These are phyloP conservation scores for Aspergillus uvarum DNA, from an alignment of 2,329 filamentous ascomycete species.

Conservation along the genomic window DNA sequence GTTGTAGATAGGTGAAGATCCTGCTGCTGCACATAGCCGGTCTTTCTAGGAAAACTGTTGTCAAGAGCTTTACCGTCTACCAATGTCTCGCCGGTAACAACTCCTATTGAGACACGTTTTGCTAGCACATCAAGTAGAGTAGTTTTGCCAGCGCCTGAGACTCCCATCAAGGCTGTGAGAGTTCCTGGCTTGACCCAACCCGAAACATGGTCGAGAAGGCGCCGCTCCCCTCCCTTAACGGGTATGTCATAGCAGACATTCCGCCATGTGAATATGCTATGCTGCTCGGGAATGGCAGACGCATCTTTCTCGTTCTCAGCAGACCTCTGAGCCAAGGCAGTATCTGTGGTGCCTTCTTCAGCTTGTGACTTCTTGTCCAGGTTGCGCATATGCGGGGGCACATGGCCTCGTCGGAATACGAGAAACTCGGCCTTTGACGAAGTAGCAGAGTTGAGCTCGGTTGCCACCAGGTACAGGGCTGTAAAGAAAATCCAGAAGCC, in stretches of 20 bases:
- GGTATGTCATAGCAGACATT: slow-evolving; percentile 57
- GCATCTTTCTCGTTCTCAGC: slow-evolving; percentile 17
- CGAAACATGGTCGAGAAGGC: slow-evolving; percentile 55
- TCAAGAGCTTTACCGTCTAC: slow-evolving; percentile 61
- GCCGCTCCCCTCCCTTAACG: slow-evolving; percentile 51
- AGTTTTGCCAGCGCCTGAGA: slow-evolving; percentile 63
- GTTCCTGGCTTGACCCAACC: slow-evolving; percentile 58
- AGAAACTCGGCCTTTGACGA: slow-evolving; percentile 67
- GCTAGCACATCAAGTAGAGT: slow-evolving; percentile 60
- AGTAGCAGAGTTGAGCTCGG: slow-evolving; percentile 64
- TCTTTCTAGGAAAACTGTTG: slow-evolving; percentile 62
- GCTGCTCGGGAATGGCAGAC: slow-evolving; percentile 34
- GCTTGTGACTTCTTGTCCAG: slow-evolving; percentile 24
- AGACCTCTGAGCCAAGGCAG: slow-evolving; percentile 12
- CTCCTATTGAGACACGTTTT: slow-evolving; percentile 59
- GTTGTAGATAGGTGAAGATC: slow-evolving; percentile 78
- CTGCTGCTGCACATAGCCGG: slow-evolving; percentile 68
- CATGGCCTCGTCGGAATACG: slow-evolving; percentile 61
- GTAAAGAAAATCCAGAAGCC: slow-evolving; percentile 66
- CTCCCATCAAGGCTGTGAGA: slow-evolving; percentile 60
- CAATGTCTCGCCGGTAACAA: slow-evolving; percentile 66
- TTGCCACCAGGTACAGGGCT: slow-evolving; percentile 60
- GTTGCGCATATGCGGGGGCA: slow-evolving; percentile 41
- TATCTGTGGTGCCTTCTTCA: slow-evolving; percentile 18
- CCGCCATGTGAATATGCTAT: slow-evolving; percentile 52